Conservation (phyloP, 176 grass and related monocot species). For the Oryza brachyantha region DNA sequence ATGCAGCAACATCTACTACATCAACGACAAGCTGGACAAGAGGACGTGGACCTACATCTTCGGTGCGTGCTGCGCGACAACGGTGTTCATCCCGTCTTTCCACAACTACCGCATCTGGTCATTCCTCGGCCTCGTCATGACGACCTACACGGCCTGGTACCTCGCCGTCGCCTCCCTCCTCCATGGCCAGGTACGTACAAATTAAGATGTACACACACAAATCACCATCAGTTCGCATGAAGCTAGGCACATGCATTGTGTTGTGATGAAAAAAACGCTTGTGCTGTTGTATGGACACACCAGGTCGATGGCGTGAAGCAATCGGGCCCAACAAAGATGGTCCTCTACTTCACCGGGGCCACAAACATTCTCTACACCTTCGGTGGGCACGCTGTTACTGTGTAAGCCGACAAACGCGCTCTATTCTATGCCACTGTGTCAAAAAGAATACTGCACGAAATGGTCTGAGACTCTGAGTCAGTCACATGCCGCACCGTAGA, state of each 20-base stretch:
- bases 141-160: conserved; percentile 98
- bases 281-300: background rate
- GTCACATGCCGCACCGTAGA: conserved; percentile 13
- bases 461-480: too few species aligned
- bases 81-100: conserved; percentile 99
- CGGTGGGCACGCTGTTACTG: conserved; percentile 96
- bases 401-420: conserved; percentile 69
- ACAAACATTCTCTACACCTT: conserved; percentile 99
- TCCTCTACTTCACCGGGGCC: conserved; percentile 97
- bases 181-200: conserved; percentile 74
- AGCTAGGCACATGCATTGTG: background rate
- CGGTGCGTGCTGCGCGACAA: conserved; percentile 95
- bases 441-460: background rate
- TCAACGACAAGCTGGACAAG: conserved; percentile 99
- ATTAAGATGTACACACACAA: background rate
- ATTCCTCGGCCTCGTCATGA: conserved; percentile 94
- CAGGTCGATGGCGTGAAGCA: conserved; percentile 96
- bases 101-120: conserved; percentile 99
- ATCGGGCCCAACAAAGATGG: conserved; percentile 88
- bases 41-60: conserved; percentile 99
- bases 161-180: conserved; percentile 86
- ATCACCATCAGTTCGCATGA: background rate
- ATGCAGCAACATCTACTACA: conserved; percentile 97
- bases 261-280: background rate
- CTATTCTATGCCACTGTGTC: background rate